Base-by-base conservation (phyloP, 75 land plant species). In the Pinus tabuliformis region DNA sequence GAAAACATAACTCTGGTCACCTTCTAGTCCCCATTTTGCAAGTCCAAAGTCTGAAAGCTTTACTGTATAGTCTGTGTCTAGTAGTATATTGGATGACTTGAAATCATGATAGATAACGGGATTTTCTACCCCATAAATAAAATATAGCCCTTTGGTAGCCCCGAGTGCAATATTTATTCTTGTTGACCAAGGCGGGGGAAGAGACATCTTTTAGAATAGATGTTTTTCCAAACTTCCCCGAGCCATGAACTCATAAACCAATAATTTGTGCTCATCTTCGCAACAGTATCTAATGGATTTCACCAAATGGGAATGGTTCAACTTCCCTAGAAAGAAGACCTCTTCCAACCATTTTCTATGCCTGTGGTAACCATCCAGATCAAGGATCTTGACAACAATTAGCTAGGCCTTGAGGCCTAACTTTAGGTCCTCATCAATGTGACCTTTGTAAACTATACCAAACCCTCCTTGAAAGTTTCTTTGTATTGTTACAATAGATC, bases 61-160 rank as follows among this genome's bases (percentile, higher is more conserved):
- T 49, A 59, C 64, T 17, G 17, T 16, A 57, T 52, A 73, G 22
- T 73, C 37, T 84, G 28, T 30, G 54, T 93, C 95, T 18, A 93
- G 76, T 62, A 91, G 73, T 54, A 91, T 91, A 74, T 93, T 91
- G 6, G 95, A 93, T 24, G 95, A 91, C 87, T 93, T 93, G 63
- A 91, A 93, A 76, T 93, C 93, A 6, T 91, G 91, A 76, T 85
- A 92, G 58, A 92, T 92, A 58, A 91, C 89, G 39, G 91, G 91
- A 58, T 87, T 85, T 75, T 87, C 86, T 22, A 91, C 88, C 76
- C 81, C 94, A 77, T 92, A 92, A 74, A 91, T 82, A 82, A 89
- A 93, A 9, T 89, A 91, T 9, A 93, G 86, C 2, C 95, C 95
- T 75, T 83, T 82, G 20, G 91, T 91, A 13, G 93, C 92, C 65